A percentile compares a stretch with the other conserved stretches of the same genome.
phyloP scores from a whole-genome alignment of 2,329 filamentous ascomycete species.

The Fusarium circinatum region DNA sequence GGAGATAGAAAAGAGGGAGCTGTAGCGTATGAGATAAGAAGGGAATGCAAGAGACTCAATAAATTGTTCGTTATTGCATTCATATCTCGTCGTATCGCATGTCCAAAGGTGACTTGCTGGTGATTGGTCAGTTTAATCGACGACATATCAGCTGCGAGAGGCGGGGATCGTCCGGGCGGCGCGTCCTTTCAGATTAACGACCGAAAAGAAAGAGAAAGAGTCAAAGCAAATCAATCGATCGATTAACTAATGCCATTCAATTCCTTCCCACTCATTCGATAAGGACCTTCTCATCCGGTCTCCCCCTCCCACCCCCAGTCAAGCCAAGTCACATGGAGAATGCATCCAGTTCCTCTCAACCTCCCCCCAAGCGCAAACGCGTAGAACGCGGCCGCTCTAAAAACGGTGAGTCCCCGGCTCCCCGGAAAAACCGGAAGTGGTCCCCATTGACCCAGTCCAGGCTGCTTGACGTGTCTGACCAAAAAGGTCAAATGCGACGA shows the following conservation, averaged over 20 bases:
- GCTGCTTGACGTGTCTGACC: constrained; percentile 1
- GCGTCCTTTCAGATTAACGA: not conserved
- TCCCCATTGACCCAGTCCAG: not conserved
- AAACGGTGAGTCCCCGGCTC: not conserved
- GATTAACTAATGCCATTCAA: not conserved
- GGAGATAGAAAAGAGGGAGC: not conserved
- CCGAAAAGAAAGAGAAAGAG: not conserved
- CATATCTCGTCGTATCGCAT: not conserved
- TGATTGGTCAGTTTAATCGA: constrained; percentile 21
- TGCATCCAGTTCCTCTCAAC: not conserved
- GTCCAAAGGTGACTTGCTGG: rapidly evolving
- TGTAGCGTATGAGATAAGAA: not conserved
- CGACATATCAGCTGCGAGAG: not conserved
- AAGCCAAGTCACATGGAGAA: not conserved
- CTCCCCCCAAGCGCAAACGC: constrained; percentile 2
- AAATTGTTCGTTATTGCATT: not conserved
- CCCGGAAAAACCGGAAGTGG: not conserved
- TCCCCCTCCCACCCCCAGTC: not conserved
- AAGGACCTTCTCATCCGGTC: not conserved
- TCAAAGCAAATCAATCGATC: not conserved
- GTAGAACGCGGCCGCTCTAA: constrained; percentile 19
- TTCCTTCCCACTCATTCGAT: not conserved
- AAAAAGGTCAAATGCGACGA: constrained; percentile 22
- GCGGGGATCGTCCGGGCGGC: not conserved
- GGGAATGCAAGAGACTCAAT: not conserved